These are phyloP conservation scores for Podospora tetraspora DNA, from an alignment of 495 filamentous ascomycete genomes.

Conservation along the genomic window DNA sequence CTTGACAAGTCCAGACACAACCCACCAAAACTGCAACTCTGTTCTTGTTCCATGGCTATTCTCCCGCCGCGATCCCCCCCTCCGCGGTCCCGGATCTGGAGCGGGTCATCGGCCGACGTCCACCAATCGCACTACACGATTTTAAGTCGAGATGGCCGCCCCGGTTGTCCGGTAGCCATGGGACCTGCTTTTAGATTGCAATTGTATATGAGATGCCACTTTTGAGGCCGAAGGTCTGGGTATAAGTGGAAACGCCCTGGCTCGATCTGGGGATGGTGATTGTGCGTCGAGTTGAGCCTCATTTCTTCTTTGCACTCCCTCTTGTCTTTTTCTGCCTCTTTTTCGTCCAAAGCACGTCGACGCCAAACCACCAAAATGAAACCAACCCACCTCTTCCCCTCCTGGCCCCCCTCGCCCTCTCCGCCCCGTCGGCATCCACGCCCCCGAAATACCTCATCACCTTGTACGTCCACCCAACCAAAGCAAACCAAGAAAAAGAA, in stretches of 20 bases:
- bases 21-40: neutral
- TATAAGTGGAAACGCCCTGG: neutral
- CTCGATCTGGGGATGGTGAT: neutral
- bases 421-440: neutral
- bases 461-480: conserved; percentile 22
- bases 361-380: neutral
- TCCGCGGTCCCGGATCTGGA: conserved; percentile 32
- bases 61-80: conserved; percentile 21
- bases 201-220: neutral
- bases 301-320: neutral
- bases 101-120: conserved; percentile 5
- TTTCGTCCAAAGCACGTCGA: no score
- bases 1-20: neutral
- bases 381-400: neutral
- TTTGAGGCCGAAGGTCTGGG: neutral
- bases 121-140: conserved; percentile 29
- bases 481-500: neutral
- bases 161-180: conserved; percentile 13
- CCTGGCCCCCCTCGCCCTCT: neutral
- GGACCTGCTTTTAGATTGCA: neutral
- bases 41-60: conserved; percentile 17
- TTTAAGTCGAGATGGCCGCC: neutral
- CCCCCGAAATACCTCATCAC: conserved; percentile 30
- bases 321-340: neutral
- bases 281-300: neutral